Evolutionary conservation across 2,329 filamentous ascomycete genomes (phyloP).

Genomic region (Hymenoscyphus infarciens): DNA sequence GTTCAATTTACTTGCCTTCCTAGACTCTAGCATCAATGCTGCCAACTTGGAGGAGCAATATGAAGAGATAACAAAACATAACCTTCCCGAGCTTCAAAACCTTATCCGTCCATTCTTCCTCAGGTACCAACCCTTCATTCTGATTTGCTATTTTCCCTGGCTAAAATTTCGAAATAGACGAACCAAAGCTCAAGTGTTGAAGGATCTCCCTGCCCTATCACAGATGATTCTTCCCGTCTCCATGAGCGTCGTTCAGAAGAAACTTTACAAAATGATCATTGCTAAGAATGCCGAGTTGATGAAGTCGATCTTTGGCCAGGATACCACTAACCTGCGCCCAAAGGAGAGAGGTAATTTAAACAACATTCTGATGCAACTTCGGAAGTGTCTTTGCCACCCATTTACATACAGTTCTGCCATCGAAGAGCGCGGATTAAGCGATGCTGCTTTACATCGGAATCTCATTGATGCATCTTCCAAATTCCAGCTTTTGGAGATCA

Average conservation of each 20-base stretch:
- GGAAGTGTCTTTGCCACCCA: slow-evolving; percentile 92
- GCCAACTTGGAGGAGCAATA: slow-evolving; percentile 72
- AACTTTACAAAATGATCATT: slow-evolving; percentile 89
- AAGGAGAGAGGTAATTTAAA: slow-evolving; percentile 77
- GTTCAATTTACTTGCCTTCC: slow-evolving; percentile 94
- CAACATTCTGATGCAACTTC: slow-evolving; percentile 93
- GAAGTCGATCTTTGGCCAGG: slow-evolving; percentile 74
- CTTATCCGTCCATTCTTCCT: slow-evolving; percentile 72
- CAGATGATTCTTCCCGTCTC: slow-evolving; percentile 96
- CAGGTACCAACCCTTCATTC: slow-evolving; percentile 33
- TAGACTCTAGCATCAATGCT: slow-evolving; percentile 68
- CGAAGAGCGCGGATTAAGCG: slow-evolving; percentile 70
- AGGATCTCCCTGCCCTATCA: slow-evolving; percentile 86
- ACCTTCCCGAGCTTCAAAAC: slow-evolving; percentile 74
- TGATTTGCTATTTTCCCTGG: neutral
- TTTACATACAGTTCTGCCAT: slow-evolving; percentile 91
- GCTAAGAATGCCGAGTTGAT: slow-evolving; percentile 87
- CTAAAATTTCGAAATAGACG: slow-evolving; percentile 45
- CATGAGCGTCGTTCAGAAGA: slow-evolving; percentile 91
- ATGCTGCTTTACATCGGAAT: slow-evolving; percentile 66
- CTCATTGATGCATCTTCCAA: slow-evolving; percentile 90
- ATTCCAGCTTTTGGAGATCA: slow-evolving; percentile 74
- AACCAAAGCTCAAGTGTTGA: slow-evolving; percentile 86
- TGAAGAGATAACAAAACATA: slow-evolving; percentile 74
- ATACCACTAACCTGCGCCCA: slow-evolving; percentile 54